A percentile compares a stretch with the other conserved stretches of the same genome.
These are phyloP conservation scores for Ilex paraguariensis DNA, from an alignment of 305 asterid species.

Conservation along the genomic window DNA sequence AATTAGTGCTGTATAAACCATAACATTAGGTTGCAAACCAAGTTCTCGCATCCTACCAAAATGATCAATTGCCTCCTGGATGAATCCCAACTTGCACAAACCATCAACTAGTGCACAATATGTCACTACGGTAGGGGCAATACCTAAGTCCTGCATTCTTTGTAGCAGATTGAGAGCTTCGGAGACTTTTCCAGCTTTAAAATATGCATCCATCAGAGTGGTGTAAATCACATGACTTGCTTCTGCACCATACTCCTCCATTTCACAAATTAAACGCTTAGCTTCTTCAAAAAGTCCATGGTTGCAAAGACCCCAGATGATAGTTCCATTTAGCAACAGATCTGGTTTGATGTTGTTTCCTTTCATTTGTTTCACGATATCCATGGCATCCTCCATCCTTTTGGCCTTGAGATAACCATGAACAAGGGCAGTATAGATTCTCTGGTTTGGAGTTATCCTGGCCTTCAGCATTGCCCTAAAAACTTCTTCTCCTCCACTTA, in stretches of 20 bases:
- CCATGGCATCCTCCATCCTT: conserved; percentile 60
- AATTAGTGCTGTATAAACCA: conserved; percentile 65
- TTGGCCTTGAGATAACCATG: conserved; percentile 74
- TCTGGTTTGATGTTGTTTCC: conserved; percentile 50
- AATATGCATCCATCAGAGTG: conserved; percentile 62
- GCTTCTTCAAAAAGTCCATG: conserved; percentile 62
- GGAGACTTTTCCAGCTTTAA: conserved; percentile 59
- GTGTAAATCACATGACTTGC: conserved; percentile 62
- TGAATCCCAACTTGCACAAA: conserved; percentile 62
- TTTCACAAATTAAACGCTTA: conserved; percentile 50
- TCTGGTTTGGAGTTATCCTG: conserved; percentile 58
- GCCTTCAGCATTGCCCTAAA: conserved; percentile 50
- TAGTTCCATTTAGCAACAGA: conserved; percentile 59
- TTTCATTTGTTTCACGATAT: conserved; percentile 52
- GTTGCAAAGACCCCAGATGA: conserved; percentile 79
- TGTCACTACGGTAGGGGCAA: conserved; percentile 56
- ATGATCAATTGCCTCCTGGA: conserved; percentile 62
- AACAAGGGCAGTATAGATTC: conserved; percentile 59
- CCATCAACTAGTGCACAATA: conserved; percentile 61
- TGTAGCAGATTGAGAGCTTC: conserved; percentile 60
- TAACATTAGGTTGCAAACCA: conserved; percentile 64
- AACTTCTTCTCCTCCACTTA: conserved; percentile 77
- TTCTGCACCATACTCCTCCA: conserved; percentile 54
- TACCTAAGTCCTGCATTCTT: conserved; percentile 66
- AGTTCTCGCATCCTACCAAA: conserved; percentile 40